Base-by-base conservation (phyloP, 2,329 filamentous ascomycete species). In the Fusarium camptoceras region DNA sequence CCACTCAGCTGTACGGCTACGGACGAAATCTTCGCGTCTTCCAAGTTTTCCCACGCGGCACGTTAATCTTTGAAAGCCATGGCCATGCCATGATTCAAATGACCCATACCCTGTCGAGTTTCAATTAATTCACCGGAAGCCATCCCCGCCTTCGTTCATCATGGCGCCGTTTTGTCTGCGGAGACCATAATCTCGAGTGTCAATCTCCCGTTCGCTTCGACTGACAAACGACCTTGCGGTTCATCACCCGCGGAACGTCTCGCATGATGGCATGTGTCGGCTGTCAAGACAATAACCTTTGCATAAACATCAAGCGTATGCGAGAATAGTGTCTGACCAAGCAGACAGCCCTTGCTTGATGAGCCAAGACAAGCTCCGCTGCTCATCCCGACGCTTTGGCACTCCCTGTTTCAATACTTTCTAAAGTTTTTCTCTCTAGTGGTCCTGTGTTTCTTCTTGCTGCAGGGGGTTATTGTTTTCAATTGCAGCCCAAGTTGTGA, bases 161-260 rank as follows among this genome's bases (percentile, higher is more conserved):
- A 58, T 51, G 18, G 60, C 64, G 60, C 63, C 55, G 57, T 66
- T 53, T 64, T 34, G 46, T 64, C 55, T 70, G 64, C 63, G 53
- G 59, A 65, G 65, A 68, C 64, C 55, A 22, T 51, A 63, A 57
- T 71, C 55, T 58, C 25, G 48, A 60, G 41, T 61, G 68, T 71
- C 64, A 71, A 71, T 71, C 55, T 71, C 68, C 68, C 59, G 64
- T 58, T 55, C 50, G 41, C 55, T 68, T 68, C 50, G 25, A 30
- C 18, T 15, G 20, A 56, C 20, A 39, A 49, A 24, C 24, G 22
- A 44, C 22, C 51, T 49, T 48, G 43, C 37, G 25, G 46, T 37
- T 30, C 22, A 39, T 63, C 15, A 39, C 30, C 53, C 24, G 16
- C 31, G 22, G 14, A 31, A 25, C 30, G 22, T 25, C 30, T 50